Percentiles rank a stretch among this genome's conserved stretches.
phyloP scores from a whole-genome alignment of 2,329 filamentous ascomycete genomes.

The Fusarium torreyae region DNA sequence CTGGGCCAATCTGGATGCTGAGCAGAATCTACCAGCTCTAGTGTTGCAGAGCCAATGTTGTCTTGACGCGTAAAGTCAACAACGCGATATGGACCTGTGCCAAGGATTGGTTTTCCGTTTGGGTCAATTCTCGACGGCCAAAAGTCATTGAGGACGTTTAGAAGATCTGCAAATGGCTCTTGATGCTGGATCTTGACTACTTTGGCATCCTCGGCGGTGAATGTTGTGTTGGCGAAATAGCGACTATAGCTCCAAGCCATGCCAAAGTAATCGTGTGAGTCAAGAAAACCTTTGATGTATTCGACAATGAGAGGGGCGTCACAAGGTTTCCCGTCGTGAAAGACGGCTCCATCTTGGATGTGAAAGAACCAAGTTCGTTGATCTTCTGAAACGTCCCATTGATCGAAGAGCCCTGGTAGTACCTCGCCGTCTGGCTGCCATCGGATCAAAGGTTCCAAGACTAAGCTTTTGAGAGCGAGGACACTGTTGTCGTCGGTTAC shows the following conservation, averaged over 20 bases:
- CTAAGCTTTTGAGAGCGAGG: slow-evolving; percentile 2
- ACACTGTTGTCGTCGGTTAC: slow-evolving; percentile 4
- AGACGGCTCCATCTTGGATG: background rate
- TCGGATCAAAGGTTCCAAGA: slow-evolving; percentile 1
- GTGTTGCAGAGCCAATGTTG: background rate
- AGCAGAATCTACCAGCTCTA: background rate
- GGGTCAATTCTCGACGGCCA: background rate
- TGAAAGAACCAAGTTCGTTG: background rate
- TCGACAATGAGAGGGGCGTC: background rate
- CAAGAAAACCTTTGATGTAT: background rate
- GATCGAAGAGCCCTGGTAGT: background rate
- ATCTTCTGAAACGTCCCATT: background rate
- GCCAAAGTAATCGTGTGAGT: slow-evolving; percentile 3
- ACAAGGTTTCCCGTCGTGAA: background rate
- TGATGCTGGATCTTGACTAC: background rate
- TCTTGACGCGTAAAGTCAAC: background rate
- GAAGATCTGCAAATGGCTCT: background rate
- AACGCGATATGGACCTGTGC: background rate
- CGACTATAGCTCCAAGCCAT: slow-evolving; percentile 1
- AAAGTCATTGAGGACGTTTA: slow-evolving; percentile 3
- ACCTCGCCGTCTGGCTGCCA: slow-evolving; percentile 1
- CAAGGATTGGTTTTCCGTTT: background rate
- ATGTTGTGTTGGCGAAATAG: background rate
- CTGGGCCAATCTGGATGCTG: background rate
- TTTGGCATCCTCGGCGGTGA: background rate